phyloP scores from a whole-genome alignment of 2,329 filamentous ascomycete species.

The Colletotrichum brevisporum region DNA sequence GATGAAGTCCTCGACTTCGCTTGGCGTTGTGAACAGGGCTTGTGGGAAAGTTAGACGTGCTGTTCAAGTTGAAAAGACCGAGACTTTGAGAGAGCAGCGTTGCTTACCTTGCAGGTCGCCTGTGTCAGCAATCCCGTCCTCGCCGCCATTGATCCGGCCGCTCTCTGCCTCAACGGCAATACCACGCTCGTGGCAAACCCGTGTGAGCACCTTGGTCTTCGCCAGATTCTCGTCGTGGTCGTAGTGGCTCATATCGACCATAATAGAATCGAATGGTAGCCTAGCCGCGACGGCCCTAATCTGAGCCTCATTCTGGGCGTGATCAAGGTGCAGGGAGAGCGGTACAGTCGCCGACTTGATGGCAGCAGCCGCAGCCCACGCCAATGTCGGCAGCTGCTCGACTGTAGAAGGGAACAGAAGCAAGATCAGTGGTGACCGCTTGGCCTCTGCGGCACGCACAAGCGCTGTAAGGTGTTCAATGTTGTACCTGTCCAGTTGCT shows the following conservation, averaged over 20 bases:
- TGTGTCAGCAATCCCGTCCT: conserved; percentile 77
- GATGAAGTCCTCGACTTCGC: conserved; percentile 79
- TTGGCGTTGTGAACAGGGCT: conserved; percentile 71
- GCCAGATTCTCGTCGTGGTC: conserved; percentile 78
- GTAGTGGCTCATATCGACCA: conserved; percentile 84
- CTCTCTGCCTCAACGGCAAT: conserved; percentile 80
- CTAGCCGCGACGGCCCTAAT: conserved; percentile 69
- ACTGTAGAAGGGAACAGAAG: conserved; percentile 67
- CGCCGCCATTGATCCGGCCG: conserved; percentile 73
- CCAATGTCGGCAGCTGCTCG: conserved; percentile 46
- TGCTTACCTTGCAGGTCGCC: conserved; percentile 54
- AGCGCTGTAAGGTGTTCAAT: conserved; percentile 78
- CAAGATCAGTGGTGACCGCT: conserved; percentile 76
- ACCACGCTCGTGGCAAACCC: conserved; percentile 72
- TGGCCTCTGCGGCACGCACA: conserved; percentile 76
- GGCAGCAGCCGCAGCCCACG: conserved; percentile 72
- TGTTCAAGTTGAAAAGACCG: too few relatives aligned
- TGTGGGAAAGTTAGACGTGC: background rate
- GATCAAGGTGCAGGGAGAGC: conserved; percentile 75
- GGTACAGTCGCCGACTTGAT: conserved; percentile 69
- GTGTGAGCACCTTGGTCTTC: conserved; percentile 72
- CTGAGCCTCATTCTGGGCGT: conserved; percentile 72
- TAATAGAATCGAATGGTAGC: conserved; percentile 77
- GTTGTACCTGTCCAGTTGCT: conserved; percentile 73
- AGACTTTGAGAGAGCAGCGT: too few relatives aligned